Base-by-base conservation (phyloP, 176 grass and related monocot genomes). In the Tillandsia leiboldiana region DNA sequence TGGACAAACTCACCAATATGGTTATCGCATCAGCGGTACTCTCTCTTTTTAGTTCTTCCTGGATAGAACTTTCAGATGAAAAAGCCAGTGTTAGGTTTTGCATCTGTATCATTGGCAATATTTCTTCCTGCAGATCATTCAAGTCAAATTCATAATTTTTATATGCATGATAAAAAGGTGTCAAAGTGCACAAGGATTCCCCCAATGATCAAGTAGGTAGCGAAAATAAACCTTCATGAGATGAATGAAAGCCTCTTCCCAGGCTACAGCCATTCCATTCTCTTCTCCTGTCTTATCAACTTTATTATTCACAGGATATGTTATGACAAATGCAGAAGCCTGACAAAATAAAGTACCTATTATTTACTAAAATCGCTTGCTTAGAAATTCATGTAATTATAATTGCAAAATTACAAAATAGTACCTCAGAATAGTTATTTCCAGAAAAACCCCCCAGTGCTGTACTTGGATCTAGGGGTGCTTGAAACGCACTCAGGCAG, bases 291-390 rank as follows among this genome's bases (percentile, higher is more conserved):
- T 84, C 70, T 82, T 78, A 51, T 90, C 86, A 81, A 90, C 63
- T 73, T 79, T 83, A 69, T 97, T 97, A 73, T 97, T 92, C 85
- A 97, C 94, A 48, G 89, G 94, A 92, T 97, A 97, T 79, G 94
- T 92, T 82, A 90, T 76, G 12, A 97, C 69, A 83, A 97, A 85
- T 33, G 94, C 84, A 74, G 84, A 87, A 76, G 94, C 94, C 94
- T 97, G 73, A 33, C 27, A 72, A 79, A 64, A 73, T 52, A 67
- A 78, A 80, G 26, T 66, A 29, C 76, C 82, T 69, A 71, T 15
- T 50, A 75, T 72, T 10, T 74, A 54, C 33, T 47, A 18, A 85
- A 78, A 53, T 26, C 64, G 9, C 70, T 47, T 54, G 70, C 65
- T 66, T 53, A 57, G 23, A 75, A 54, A 74, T 17, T 18, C 53